These are phyloP conservation scores for Diaporthe velutina DNA, from an alignment of 2,329 filamentous ascomycete genomes.

Conservation along the genomic window DNA sequence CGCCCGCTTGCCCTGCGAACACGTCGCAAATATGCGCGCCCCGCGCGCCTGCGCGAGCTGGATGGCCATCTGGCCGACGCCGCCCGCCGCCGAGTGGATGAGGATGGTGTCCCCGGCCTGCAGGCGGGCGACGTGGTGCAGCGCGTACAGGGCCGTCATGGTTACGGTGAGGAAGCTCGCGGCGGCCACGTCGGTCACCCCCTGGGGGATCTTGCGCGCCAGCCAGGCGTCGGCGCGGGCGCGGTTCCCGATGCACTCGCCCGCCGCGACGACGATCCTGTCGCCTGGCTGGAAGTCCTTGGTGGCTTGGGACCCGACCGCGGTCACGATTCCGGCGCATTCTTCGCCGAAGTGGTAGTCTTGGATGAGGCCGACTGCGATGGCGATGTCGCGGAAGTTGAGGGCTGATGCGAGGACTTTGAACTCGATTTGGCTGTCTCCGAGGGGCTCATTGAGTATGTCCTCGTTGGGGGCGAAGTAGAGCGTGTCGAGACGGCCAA, in stretches of 20 bases:
- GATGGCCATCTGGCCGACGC: conserved; percentile 28
- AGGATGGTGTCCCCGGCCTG: conserved; percentile 35
- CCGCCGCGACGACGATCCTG: conserved; percentile 40
- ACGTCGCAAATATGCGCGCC: conserved; percentile 38
- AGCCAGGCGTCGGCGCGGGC: conserved; percentile 42
- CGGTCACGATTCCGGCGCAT: conserved; percentile 10
- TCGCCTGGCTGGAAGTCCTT: conserved; percentile 44
- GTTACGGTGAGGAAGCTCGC: conserved; percentile 23
- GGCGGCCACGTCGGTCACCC: not conserved
- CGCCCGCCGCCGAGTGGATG: conserved; percentile 28
- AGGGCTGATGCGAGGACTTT: conserved; percentile 7
- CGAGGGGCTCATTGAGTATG: not conserved
- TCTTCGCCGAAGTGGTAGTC: conserved; percentile 26
- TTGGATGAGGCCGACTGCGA: conserved; percentile 7
- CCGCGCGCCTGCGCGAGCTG: conserved; percentile 21
- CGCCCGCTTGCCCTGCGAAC: conserved; percentile 15
- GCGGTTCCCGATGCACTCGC: conserved; percentile 30
- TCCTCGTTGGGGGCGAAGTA: conserved; percentile 7
- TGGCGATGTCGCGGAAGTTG: conserved; percentile 30
- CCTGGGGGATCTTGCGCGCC: not conserved
- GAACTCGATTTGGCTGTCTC: conserved; percentile 25
- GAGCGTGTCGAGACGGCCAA: conserved; percentile 14
- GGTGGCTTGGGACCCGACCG: not conserved
- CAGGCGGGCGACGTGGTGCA: conserved; percentile 26
- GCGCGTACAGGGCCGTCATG: conserved; percentile 28